Conservation (phyloP, 1,139 yeast species). For the Waltiozyma sp. region DNA sequence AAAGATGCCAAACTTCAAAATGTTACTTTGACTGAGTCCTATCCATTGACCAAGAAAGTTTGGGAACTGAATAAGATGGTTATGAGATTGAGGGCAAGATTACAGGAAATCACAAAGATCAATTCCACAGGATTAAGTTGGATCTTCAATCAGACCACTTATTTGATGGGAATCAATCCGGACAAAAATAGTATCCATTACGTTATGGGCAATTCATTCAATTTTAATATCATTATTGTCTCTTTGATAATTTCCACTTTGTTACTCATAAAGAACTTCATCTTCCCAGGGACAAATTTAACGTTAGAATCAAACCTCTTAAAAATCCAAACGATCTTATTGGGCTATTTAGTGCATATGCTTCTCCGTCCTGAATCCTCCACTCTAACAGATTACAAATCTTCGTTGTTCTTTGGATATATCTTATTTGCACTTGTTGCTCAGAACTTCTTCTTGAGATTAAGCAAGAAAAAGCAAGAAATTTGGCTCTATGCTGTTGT, state of each 20-base stretch:
- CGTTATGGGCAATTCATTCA: slow-evolving; percentile 47
- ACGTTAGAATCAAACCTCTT: background rate
- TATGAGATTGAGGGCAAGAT: slow-evolving; percentile 4
- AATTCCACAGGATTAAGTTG: background rate
- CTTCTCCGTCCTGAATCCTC: slow-evolving; percentile 23
- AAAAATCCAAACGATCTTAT: slow-evolving; percentile 19
- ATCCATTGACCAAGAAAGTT: slow-evolving; percentile 9
- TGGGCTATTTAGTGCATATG: slow-evolving; percentile 47
- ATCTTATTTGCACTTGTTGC: slow-evolving; percentile 33
- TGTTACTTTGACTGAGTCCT: slow-evolving; percentile 19
- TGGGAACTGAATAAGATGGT: slow-evolving; percentile 11
- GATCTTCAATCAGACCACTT: background rate
- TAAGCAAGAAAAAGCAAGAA: background rate
- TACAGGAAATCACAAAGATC: background rate
- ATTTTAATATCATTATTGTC: slow-evolving; percentile 24
- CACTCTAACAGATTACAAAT: slow-evolving; percentile 29
- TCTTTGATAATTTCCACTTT: slow-evolving; percentile 7
- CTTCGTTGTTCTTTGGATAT: slow-evolving; percentile 50
- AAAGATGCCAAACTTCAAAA: slow-evolving; percentile 19
- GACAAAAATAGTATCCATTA: slow-evolving; percentile 33
- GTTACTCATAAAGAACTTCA: slow-evolving; percentile 4
- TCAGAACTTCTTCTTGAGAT: background rate
- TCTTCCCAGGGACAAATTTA: slow-evolving; percentile 1
- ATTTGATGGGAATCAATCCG: background rate
- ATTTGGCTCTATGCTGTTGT: slow-evolving; percentile 3